phyloP scores from a whole-genome alignment of 495 filamentous ascomycete genomes.

The Evernia prunastri region DNA sequence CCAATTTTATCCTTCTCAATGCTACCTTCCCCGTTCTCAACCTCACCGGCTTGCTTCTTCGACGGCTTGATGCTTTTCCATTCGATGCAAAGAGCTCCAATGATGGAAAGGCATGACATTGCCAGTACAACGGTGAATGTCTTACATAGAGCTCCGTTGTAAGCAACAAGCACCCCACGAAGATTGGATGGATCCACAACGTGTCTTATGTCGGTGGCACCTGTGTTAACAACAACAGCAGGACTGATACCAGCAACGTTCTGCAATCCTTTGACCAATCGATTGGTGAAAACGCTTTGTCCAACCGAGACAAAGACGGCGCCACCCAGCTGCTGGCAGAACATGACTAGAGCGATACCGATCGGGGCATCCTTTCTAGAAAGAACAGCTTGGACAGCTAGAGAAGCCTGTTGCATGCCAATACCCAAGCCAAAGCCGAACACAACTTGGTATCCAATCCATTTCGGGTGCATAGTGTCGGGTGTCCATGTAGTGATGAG shows the following conservation, averaged over 20 bases:
- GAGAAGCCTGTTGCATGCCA: constrained; percentile 61
- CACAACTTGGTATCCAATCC: constrained; percentile 68
- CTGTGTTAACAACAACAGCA: constrained; percentile 44
- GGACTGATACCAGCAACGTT: constrained; percentile 43
- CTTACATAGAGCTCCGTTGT: constrained; percentile 50
- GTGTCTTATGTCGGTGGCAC: constrained; percentile 50
- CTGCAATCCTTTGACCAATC: constrained; percentile 44
- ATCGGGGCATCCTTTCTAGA: constrained; percentile 50
- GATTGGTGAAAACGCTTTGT: constrained; percentile 57
- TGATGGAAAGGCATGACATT: constrained; percentile 45
- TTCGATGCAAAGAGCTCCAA: constrained; percentile 51
- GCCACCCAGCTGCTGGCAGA: constrained; percentile 59
- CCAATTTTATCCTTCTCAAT: neutral
- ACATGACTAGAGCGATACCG: constrained; percentile 59
- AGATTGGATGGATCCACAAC: constrained; percentile 40
- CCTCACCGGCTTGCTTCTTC: constrained; percentile 13
- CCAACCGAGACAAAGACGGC: constrained; percentile 60
- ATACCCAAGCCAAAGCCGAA: constrained; percentile 64
- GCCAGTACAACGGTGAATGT: constrained; percentile 50
- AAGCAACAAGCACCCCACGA: constrained; percentile 41
- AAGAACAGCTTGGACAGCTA: constrained; percentile 60
- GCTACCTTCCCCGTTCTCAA: neutral
- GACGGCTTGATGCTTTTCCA: constrained; percentile 56
- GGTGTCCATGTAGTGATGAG: constrained; percentile 54
- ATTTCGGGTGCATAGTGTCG: constrained; percentile 44